Evolutionary conservation across 257 asterid genomes (phyloP).

Genomic region (Perilla frutescens): DNA sequence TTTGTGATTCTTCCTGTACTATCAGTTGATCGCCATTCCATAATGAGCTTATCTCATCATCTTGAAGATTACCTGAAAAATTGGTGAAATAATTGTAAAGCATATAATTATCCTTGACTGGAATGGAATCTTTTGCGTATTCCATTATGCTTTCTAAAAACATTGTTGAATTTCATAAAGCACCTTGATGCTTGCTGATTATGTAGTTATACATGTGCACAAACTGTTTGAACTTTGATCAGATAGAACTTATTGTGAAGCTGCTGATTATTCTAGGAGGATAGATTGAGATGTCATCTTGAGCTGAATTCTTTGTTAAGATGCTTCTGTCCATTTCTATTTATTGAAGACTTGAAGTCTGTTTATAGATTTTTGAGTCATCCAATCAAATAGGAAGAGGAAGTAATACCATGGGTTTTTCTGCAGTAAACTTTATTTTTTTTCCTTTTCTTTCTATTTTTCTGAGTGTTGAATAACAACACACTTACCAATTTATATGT

Average conservation of each 20-base stretch:
- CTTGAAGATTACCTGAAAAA: constrained; percentile 11
- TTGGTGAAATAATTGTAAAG: not conserved
- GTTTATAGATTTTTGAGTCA: constrained; percentile 1
- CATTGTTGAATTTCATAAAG: too few species aligned
- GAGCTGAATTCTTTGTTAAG: not conserved
- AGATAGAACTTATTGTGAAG: constrained; percentile 10
- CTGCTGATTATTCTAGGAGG: constrained; percentile 27
- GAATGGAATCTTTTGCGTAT: not conserved
- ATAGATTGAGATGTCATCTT: not conserved
- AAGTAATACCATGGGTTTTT: constrained; percentile 6
- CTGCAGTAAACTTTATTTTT: not conserved
- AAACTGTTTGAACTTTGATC: constrained; percentile 24
- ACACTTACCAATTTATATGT: constrained; percentile 35
- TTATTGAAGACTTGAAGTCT: not conserved
- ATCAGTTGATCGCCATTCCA: constrained; percentile 9
- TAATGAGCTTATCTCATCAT: constrained; percentile 17
- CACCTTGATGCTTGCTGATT: constrained; percentile 26
- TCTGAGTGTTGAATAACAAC: constrained; percentile 24
- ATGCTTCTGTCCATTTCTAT: constrained; percentile 8
- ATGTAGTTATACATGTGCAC: constrained; percentile 18
- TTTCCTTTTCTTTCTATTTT: not conserved
- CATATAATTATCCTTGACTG: constrained; percentile 3
- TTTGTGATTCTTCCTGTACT: constrained; percentile 24
- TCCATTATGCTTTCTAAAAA: too few species aligned
- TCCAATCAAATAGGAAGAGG: constrained; percentile 23